Percentiles rank a stretch among this genome's conserved stretches.
These are phyloP conservation scores for Amauroascus verrucosus DNA, from an alignment of 2,329 filamentous ascomycete species.

Conservation along the genomic window DNA sequence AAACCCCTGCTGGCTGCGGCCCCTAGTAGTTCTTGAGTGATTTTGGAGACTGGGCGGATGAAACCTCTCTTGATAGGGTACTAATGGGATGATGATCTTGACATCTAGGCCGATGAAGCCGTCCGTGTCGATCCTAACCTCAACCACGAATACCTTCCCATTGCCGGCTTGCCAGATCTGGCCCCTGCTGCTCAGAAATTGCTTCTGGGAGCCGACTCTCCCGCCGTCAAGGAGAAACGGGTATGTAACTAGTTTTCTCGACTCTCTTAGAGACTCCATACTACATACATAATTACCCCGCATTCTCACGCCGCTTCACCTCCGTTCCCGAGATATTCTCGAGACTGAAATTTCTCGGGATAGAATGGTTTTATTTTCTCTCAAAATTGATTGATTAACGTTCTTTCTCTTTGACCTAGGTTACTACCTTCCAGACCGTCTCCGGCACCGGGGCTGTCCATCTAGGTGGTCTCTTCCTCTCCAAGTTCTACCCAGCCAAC, in stretches of 20 bases:
- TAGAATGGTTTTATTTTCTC: not conserved
- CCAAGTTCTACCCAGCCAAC: conserved; percentile 66
- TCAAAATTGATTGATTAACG: not conserved
- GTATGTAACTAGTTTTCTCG: conserved; percentile 37
- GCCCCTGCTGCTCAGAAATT: conserved; percentile 85
- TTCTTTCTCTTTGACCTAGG: conserved; percentile 28
- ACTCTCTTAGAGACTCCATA: no score
- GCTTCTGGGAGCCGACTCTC: conserved; percentile 68
- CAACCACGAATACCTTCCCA: conserved; percentile 98
- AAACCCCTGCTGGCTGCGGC: no score
- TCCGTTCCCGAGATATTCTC: not conserved
- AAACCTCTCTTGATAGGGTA: conserved; percentile 4
- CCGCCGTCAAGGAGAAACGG: conserved; percentile 75
- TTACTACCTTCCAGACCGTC: conserved; percentile 80
- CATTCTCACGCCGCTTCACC: not conserved
- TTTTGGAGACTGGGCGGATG: not conserved
- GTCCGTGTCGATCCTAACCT: conserved; percentile 78
- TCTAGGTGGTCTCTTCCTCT: conserved; percentile 83
- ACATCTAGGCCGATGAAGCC: conserved; percentile 69
- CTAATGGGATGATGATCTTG: conserved; percentile 12
- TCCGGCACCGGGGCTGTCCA: conserved; percentile 95
- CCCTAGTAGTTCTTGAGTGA: not conserved
- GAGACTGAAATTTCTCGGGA: no score
- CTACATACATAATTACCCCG: no score
- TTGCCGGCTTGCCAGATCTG: conserved; percentile 76